Conservation (phyloP, 2,329 filamentous ascomycete genomes). For the Beauveria australis region DNA sequence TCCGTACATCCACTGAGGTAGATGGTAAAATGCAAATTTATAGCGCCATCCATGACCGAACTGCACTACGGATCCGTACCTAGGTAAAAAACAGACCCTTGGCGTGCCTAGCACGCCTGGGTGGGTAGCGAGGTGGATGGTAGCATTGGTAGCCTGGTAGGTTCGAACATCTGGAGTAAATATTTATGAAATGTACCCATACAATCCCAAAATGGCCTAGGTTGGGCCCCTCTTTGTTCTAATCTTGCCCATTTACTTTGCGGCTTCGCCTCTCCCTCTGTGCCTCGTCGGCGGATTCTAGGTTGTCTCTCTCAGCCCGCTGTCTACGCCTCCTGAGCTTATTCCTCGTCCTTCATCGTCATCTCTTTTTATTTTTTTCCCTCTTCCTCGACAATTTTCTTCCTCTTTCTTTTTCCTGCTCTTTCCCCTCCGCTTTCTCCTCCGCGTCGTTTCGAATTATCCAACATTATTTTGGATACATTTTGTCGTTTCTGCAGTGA, state of each 20-base stretch:
- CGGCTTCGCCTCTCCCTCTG: no score
- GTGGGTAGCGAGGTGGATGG: not conserved
- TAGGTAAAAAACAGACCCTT: not conserved
- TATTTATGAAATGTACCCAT: no score
- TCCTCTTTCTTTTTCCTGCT: not conserved
- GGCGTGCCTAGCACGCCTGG: not conserved
- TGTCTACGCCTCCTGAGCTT: conserved; percentile 1
- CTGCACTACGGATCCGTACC: no score
- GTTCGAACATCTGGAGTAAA: no score
- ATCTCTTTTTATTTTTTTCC: not conserved
- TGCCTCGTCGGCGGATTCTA: not conserved
- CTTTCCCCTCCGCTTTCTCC: not conserved
- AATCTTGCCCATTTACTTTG: not conserved
- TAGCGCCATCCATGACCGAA: no score
- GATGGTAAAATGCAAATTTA: no score
- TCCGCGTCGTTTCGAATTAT: not conserved
- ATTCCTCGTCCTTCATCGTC: not conserved
- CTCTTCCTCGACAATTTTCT: not conserved
- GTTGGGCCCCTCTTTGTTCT: conserved; percentile 1
- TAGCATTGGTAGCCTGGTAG: no score
- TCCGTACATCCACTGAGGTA: no score
- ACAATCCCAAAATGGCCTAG: no score
- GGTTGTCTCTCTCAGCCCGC: conserved; percentile 1
- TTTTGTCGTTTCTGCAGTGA: conserved; percentile 7
- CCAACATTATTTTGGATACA: not conserved